These are phyloP conservation scores for Nemania abortiva DNA, from an alignment of 2,329 filamentous ascomycete species.

Conservation along the genomic window DNA sequence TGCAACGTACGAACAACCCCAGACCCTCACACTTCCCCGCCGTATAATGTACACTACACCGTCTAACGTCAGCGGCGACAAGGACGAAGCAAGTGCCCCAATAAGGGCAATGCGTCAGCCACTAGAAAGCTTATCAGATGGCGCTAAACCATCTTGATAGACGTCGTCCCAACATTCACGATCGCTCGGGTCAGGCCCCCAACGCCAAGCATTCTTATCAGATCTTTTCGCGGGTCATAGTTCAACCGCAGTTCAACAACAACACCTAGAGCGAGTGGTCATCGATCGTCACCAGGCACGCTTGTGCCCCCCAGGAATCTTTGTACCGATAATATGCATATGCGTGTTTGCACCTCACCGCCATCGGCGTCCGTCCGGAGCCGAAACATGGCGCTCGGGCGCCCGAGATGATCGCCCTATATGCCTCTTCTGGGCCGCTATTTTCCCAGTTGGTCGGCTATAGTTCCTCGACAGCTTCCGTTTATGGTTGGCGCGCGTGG, in stretches of 20 bases:
- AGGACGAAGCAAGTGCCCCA: neutral
- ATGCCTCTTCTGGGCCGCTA: neutral
- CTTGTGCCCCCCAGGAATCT: too few relatives aligned
- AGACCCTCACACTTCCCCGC: neutral
- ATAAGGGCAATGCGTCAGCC: neutral
- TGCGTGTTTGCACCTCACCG: conserved; percentile 6
- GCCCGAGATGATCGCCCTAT: conserved; percentile 13
- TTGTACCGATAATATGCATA: too few relatives aligned
- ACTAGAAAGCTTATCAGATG: conserved; percentile 25
- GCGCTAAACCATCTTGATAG: conserved; percentile 11
- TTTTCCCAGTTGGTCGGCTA: neutral
- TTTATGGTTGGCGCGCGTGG: conserved; percentile 12
- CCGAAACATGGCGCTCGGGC: neutral
- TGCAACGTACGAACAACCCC: neutral
- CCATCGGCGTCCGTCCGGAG: conserved; percentile 12
- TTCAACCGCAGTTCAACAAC: neutral
- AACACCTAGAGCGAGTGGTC: neutral
- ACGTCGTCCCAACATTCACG: neutral
- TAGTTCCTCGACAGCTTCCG: conserved; percentile 17
- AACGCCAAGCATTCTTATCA: conserved; percentile 29
- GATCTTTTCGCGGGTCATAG: conserved; percentile 8
- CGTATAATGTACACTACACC: neutral
- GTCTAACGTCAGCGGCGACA: neutral
- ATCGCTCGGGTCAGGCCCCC: neutral
- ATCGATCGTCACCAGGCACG: neutral